Evolutionary conservation across 805 yeast genomes (phyloP), one percentile per base, ranked within the genome.

Genomic region (Kodamaea fukazawae): DNA sequence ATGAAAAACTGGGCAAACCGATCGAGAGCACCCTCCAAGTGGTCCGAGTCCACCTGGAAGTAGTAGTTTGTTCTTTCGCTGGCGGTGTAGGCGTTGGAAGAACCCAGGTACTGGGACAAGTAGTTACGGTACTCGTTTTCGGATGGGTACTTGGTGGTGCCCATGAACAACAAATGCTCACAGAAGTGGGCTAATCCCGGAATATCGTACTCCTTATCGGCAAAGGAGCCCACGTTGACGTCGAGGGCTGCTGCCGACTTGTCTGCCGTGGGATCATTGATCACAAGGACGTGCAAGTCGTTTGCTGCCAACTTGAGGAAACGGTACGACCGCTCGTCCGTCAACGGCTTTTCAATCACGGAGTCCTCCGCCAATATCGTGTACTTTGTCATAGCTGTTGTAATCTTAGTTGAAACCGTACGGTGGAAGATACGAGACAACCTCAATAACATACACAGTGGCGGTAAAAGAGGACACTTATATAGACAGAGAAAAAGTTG

Each of bases 1-100:
- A 90, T 83, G 68, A 91, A 91, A 58, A 91, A 91, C 59, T 91
- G 98, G 4, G 96, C 77, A 61, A 91, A 91, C 51, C 98, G 72
- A 60, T 91, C 98, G 38, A 91, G 66, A 0, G 97, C 96, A 4
- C 95, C 96, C 45, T 82, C 79, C 44, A 91, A 68, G 49, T 82
- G 77, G 46, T 81, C 83, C 41, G 84, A 76, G 43, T 82, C 78
- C 4, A 93, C 77, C 54, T 91, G 96, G 54, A 93, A 91, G 61
- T 75, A 89, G 62, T 89, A 91, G 63, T 91, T 91, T 4, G 98
- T 91, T 53, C 86, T 88, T 51, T 83, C 83, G 3, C 88, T 70
- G 2, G 96, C 82, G 1, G 99, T 91, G 61, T 83, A 91, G 1
- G 99, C 99, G 58, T 91, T 91, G 26, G 95, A 85, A 45, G 76